A percentile compares a stretch with the other conserved stretches of the same genome.
Evolutionary conservation across 371 early-diverging fungal genomes (phyloP).

Genomic region (Mortierella sp.): DNA sequence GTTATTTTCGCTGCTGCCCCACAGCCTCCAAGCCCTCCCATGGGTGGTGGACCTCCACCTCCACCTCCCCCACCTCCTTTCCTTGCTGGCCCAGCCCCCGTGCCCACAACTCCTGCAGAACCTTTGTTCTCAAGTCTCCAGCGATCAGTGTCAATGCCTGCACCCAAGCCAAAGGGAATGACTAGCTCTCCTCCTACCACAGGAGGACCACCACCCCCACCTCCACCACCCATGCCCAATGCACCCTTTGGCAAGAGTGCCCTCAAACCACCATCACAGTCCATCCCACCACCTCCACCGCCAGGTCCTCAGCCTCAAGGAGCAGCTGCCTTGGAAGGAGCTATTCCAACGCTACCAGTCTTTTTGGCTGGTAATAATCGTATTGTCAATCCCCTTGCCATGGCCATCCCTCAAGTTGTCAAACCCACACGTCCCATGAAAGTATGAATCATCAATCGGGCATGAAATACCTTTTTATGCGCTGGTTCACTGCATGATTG

Average conservation of each 20-base stretch:
- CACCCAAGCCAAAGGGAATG: neutral
- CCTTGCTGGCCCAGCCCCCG: neutral
- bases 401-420: conserved; percentile 39
- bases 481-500: too few relatives aligned
- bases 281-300: conserved; percentile 60
- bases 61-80: conserved; percentile 42
- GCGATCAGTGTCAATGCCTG: conserved; percentile 22
- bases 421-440: conserved; percentile 57
- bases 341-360: conserved; percentile 45
- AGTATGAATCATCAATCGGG: conserved; percentile 17
- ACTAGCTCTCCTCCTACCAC: conserved; percentile 3
- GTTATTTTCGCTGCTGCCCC: neutral
- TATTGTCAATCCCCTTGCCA: conserved; percentile 48
- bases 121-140: conserved; percentile 45
- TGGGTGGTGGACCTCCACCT: conserved; percentile 14
- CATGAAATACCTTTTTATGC: neutral
- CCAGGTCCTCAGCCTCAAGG: conserved; percentile 38
- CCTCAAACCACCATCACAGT: conserved; percentile 48
- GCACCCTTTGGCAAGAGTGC: conserved; percentile 11
- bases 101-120: neutral
- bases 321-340: conserved; percentile 44
- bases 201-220: conserved; percentile 45
- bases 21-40: neutral
- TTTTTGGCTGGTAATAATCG: conserved; percentile 45
- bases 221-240: conserved; percentile 32